Conservation (phyloP, 331 rosid genomes). For the Rhamnella rubrinervis region DNA sequence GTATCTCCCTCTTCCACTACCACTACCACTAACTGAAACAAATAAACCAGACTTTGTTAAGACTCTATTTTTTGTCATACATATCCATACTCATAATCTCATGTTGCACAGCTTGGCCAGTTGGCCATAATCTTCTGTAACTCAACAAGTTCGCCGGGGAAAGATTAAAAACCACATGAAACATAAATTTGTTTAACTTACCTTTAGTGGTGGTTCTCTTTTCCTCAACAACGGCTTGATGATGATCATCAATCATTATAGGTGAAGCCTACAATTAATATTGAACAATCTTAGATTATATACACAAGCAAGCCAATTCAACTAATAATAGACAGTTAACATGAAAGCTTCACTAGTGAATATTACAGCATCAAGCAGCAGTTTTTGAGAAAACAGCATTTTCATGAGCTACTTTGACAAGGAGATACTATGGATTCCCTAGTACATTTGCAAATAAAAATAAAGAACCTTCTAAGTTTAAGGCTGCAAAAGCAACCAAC, state of each 20-base stretch:
- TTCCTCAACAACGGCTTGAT: constrained; percentile 73
- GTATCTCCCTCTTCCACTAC: constrained; percentile 85
- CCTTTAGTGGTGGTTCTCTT: constrained; percentile 96
- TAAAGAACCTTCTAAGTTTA: too few relatives aligned
- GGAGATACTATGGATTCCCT: too few relatives aligned
- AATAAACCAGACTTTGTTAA: not conserved
- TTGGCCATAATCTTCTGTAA: not conserved
- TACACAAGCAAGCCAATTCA: not conserved
- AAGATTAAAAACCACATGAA: not conserved
- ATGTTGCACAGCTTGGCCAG: not conserved
- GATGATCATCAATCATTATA: constrained; percentile 64
- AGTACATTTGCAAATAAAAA: too few relatives aligned
- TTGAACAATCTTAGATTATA: constrained; percentile 15
- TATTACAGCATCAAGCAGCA: not conserved
- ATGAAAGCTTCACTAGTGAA: not conserved
- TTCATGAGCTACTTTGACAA: too few relatives aligned
- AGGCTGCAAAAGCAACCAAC: too few relatives aligned
- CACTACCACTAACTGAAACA: constrained; percentile 59
- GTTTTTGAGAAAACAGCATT: too few relatives aligned
- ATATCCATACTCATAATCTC: not conserved
- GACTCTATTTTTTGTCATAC: not conserved
- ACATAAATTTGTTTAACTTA: constrained; percentile 18
- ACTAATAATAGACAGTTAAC: not conserved
- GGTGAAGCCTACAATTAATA: constrained; percentile 68
- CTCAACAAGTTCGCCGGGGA: not conserved